Base-by-base conservation (phyloP, 441 rosid species). In the Mallotus japonicus region DNA sequence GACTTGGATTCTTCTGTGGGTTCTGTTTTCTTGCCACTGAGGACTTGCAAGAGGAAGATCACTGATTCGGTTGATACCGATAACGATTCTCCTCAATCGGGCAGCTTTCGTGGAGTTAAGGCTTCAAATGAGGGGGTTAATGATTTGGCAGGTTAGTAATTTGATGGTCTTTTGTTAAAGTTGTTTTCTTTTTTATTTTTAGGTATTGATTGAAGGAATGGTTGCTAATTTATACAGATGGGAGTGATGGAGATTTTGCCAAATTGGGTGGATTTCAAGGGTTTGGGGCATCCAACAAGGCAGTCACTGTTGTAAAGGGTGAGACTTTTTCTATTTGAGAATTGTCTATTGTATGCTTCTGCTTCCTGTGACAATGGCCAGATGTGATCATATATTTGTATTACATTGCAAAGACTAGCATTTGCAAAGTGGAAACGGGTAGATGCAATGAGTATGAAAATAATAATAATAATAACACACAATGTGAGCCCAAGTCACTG, bases 11-110 rank as follows among this genome's bases (percentile, higher is more conserved):
- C 87, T 77, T 82, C 90, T n/a, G 83, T 85, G 69, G 98, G 97
- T 59, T 90, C 98, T 19, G 96, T 92, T 73, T 92, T 95, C 89
- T 83, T 89, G 53, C 98, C 99, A 11, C 77, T 92, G 75, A 82
- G 82, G 74, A 80, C 84, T 71, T 85, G 92, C 78, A 92, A 88
- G 62, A 89, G 92, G 73, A 92, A 87, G 78, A 78, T 72, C 65
- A 65, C 54, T 67, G 89, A 88, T 28, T 70, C 76, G n/a, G 15
- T 28, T 55, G 84, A 55, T 71, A 78, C 16, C 46, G 70, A 46
- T 40, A 56, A 37, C 46, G 84, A 20, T 65, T 46, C 65, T 74
- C 69, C 60, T 70, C 80, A 28, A 42, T 54, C 58, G 32, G 69
- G 34, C 34, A 69, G 67, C 57, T 74, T 51, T 76, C 70, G 69